Percentiles rank a stretch among this genome's conserved stretches.
These are phyloP conservation scores for Sordariomycetes sp. DNA, from an alignment of 2,329 filamentous ascomycete species.

Conservation along the genomic window DNA sequence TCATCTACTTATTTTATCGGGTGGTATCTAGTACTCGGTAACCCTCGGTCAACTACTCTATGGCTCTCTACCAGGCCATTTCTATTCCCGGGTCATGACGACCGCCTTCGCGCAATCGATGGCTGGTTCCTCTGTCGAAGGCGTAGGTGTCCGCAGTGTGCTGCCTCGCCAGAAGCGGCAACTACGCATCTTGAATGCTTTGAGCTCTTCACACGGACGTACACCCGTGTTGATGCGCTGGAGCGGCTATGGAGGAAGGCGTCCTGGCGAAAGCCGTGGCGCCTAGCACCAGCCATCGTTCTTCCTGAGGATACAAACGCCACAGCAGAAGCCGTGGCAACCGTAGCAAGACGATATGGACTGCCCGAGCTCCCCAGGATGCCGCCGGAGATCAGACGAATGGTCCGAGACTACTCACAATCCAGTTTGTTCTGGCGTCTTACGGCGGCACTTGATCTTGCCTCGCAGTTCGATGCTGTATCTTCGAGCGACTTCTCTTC, in stretches of 20 bases:
- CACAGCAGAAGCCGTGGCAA: neutral
- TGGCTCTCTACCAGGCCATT: neutral
- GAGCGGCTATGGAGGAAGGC: neutral
- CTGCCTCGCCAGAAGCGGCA: neutral
- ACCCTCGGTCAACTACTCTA: neutral
- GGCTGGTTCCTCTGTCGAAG: neutral
- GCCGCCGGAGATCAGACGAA: neutral
- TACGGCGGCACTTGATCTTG: neutral
- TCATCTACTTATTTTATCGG: neutral
- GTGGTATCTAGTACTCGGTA: neutral
- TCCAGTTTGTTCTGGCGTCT: neutral
- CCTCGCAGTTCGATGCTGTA: neutral
- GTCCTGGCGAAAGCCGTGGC: neutral
- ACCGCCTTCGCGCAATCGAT: neutral
- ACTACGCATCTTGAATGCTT: neutral
- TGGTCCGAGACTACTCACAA: neutral
- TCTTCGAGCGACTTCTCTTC: neutral
- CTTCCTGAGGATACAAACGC: neutral
- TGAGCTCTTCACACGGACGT: neutral
- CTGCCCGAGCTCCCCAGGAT: neutral
- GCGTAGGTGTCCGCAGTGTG: neutral
- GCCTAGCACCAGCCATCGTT: neutral
- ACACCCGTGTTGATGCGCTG: neutral
- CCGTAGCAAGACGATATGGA: neutral
- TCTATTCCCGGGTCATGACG: neutral